Conservation (phyloP, 331 rosid genomes). For the Ulmus americana region DNA sequence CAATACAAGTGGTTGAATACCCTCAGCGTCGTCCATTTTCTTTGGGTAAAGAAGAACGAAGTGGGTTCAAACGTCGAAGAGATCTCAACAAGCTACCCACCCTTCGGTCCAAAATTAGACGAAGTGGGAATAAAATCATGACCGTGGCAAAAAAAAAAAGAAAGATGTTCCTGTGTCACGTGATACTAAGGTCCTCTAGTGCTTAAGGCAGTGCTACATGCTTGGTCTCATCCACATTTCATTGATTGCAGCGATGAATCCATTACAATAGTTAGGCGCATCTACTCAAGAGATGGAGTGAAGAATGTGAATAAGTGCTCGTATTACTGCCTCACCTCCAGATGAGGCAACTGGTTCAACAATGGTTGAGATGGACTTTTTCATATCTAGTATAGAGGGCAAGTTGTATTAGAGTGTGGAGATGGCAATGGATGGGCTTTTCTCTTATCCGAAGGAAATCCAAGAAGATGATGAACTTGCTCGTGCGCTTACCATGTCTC, state of each 20-base stretch:
- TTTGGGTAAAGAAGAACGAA: slow-evolving; percentile 1
- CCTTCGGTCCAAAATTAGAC: too few species aligned
- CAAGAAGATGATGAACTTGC: slow-evolving; percentile 93
- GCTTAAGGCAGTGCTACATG: slow-evolving; percentile 80
- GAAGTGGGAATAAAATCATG: too few species aligned
- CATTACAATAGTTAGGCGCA: slow-evolving; percentile 61
- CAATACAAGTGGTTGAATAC: slow-evolving; percentile 86
- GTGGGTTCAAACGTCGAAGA: background rate
- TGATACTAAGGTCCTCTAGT: slow-evolving; percentile 89
- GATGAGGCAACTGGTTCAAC: slow-evolving; percentile 66
- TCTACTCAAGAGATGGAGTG: slow-evolving; percentile 78
- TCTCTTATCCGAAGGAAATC: slow-evolving; percentile 72
- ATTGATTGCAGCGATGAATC: slow-evolving; percentile 71
- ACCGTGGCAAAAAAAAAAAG: too few species aligned
- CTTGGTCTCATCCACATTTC: slow-evolving; percentile 82
- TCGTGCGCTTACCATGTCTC: slow-evolving; percentile 90
- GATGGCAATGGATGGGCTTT: slow-evolving; percentile 91
- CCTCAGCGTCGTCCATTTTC: slow-evolving; percentile 78
- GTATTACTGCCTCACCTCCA: slow-evolving; percentile 72
- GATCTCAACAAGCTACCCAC: too few species aligned
- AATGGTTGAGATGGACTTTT: slow-evolving; percentile 88
- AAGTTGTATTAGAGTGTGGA: slow-evolving; percentile 87
- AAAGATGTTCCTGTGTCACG: slow-evolving; percentile 61
- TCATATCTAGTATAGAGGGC: slow-evolving; percentile 84
- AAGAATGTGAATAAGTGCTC: slow-evolving; percentile 63